A percentile compares a stretch with the other conserved stretches of the same genome.
Evolutionary conservation across 1,139 yeast genomes (phyloP).

Genomic region (Kluyveromyces sp.): DNA sequence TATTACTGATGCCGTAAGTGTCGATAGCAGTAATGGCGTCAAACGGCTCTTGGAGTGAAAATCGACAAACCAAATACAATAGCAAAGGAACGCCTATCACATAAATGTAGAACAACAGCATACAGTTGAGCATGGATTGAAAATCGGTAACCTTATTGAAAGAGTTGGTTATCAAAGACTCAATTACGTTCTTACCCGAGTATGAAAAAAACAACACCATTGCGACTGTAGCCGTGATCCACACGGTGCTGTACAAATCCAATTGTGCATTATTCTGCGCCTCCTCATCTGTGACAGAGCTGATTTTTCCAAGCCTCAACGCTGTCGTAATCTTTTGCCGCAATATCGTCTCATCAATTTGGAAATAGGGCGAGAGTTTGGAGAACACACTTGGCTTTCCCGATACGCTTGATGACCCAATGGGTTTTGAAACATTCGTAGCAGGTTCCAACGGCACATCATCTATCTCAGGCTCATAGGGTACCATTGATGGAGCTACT

Average conservation of each 20-base stretch:
- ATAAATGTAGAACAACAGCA: constrained; percentile 25
- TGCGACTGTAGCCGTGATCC: constrained; percentile 27
- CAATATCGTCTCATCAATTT: constrained; percentile 17
- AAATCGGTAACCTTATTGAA: constrained; percentile 10
- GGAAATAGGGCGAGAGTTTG: constrained; percentile 24
- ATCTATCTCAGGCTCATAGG: constrained; percentile 3
- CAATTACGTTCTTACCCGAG: constrained; percentile 18
- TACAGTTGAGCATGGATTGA: constrained; percentile 13
- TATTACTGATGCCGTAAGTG: constrained; percentile 26
- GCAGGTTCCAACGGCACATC: not conserved
- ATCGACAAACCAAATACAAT: constrained; percentile 16
- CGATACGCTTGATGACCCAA: not conserved
- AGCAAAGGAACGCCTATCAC: constrained; percentile 20
- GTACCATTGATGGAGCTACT: not conserved
- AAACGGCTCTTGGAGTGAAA: constrained; percentile 12
- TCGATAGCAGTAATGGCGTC: constrained; percentile 18
- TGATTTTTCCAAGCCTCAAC: constrained; percentile 13
- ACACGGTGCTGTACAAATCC: constrained; percentile 28
- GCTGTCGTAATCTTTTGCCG: constrained; percentile 13
- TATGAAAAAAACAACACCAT: constrained; percentile 21
- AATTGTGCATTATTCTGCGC: constrained; percentile 5
- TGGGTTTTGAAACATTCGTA: not conserved
- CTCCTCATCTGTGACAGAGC: constrained; percentile 9
- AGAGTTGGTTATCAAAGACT: constrained; percentile 4
- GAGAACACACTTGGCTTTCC: constrained; percentile 3